phyloP scores from a whole-genome alignment of 495 filamentous ascomycete species.

The Letharia lupina region DNA sequence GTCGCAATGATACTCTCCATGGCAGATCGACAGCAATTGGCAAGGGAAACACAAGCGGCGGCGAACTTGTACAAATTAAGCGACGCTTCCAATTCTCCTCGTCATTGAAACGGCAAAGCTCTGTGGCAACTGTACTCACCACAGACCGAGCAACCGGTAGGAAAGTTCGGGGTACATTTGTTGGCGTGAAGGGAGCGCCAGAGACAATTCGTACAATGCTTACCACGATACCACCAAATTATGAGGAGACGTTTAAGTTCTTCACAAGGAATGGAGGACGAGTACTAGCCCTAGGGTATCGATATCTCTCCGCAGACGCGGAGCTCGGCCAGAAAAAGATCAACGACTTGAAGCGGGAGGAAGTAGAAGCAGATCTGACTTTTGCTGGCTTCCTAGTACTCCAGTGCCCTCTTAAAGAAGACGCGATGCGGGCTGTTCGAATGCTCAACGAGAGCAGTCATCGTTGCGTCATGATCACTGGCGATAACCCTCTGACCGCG shows the following conservation, averaged over 20 bases:
- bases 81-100: constrained; percentile 98
- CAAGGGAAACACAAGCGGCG: constrained; percentile 40
- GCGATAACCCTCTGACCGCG: constrained; percentile 94
- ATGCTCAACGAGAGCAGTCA: constrained; percentile 99
- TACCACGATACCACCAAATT: constrained; percentile 69
- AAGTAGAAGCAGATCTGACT: constrained; percentile 73
- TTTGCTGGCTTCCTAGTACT: constrained; percentile 96
- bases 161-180: constrained; percentile 74
- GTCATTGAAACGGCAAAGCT: constrained; percentile 89
- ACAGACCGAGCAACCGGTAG: constrained; percentile 60
- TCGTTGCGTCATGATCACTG: constrained; percentile 98
- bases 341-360: constrained; percentile 85
- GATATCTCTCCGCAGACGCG: constrained; percentile 68
- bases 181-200: constrained; percentile 91
- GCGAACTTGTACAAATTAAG: constrained; percentile 78
- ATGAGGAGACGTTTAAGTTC: constrained; percentile 97
- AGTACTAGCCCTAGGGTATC: constrained; percentile 89
- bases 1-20: constrained; percentile 73
- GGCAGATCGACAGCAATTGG: constrained; percentile 41
- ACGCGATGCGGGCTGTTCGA: constrained; percentile 83
- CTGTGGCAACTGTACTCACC: constrained; percentile 69
- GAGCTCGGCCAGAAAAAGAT: constrained; percentile 77
- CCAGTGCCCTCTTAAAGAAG: constrained; percentile 92
- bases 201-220: constrained; percentile 95
- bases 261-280: constrained; percentile 92